A percentile compares a stretch with the other conserved stretches of the same genome.
These are phyloP conservation scores for Yamadazyma olivae DNA, from an alignment of 805 yeast species.

Conservation along the genomic window DNA sequence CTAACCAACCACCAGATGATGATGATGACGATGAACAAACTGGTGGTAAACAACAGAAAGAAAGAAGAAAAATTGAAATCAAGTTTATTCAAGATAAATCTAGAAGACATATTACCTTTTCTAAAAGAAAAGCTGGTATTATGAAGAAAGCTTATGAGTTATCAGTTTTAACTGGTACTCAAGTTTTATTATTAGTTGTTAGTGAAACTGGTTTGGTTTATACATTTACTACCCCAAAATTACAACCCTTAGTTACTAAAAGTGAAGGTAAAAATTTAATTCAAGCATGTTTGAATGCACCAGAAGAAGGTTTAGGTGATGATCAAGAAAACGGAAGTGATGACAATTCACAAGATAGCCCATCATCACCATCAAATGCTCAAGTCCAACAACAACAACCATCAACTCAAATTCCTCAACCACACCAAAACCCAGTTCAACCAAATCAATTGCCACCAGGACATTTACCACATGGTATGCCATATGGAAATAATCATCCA, in stretches of 20 bases:
- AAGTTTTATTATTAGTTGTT: conserved; percentile 89
- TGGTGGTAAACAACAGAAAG: conserved; percentile 50
- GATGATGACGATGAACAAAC: conserved; percentile 53
- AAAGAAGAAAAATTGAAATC: conserved; percentile 88
- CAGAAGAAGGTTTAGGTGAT: conserved; percentile 75
- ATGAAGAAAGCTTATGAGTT: conserved; percentile 99
- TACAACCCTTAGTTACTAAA: conserved; percentile 96
- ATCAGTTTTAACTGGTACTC: conserved; percentile 95
- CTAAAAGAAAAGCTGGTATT: conserved; percentile 97
- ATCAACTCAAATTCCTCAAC: conserved; percentile 24
- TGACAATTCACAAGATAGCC: conserved; percentile 40
- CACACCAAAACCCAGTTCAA: conserved; percentile 18
- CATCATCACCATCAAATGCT: conserved; percentile 34
- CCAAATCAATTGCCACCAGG: conserved; percentile 35
- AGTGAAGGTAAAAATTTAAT: conserved; percentile 96
- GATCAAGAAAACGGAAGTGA: conserved; percentile 57
- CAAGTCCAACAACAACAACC: conserved; percentile 30
- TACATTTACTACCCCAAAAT: conserved; percentile 98
- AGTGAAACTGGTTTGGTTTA: conserved; percentile 98
- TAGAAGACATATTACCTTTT: conserved; percentile 95
- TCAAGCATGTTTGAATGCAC: conserved; percentile 96
- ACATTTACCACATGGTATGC: conserved; percentile 44
- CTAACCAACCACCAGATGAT: conserved; percentile 30
- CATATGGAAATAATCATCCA: conserved; percentile 35
- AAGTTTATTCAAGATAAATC: conserved; percentile 97